Evolutionary conservation across 768 basidiomycete species (phyloP), one percentile per base, ranked within the genome.

Genomic region (Rhodotorula taiwanensis): DNA sequence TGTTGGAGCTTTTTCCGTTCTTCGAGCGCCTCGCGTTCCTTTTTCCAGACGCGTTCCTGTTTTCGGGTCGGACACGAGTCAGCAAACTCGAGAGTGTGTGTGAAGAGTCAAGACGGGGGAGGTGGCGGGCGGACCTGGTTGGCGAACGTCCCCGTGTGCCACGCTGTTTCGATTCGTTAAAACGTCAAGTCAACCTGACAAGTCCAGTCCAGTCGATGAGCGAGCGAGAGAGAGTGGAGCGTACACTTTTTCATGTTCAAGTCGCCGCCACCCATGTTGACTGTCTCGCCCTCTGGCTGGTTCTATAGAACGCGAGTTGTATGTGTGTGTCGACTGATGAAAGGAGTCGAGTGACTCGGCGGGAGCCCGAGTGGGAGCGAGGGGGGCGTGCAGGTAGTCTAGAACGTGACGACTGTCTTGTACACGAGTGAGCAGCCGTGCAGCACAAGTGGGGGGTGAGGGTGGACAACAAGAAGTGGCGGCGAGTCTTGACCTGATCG

Each of bases 1-100:
- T 99, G 92, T 55, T 92, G 89, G 14, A 95, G 81, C 74, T 94
- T 94, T 83, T 97, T 98, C 80, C 94, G 95, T 78, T 99, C 95
- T 74, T 94, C 94, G 60, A 95, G 86, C 57, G 92, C 91, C 75
- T 89, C 87, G 83, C 94, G 92, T 78, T 99, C 95, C 77, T 94
- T 88, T 59, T 97, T 82, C 94, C 95, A 98, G 73, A 98, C 95
- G 83, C 88, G 84, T 84, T 94, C 90, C 86, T 97, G 94, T 79
- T 90, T 7, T 6, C 4, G 30, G 1, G 28, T 2, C 13, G 1
- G 27, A 91, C 77, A 95, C 77, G 78, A 94, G 58, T 27, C 23
- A 42, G 39, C 2, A 23, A 5, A 27, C 2, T 27, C 0, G 21
- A 7, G 16, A 23, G 25, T 25, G 9, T 10, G 33, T 11, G 25